Conservation (phyloP, 495 filamentous ascomycete genomes). For the Clohesyomyces aquaticus region DNA sequence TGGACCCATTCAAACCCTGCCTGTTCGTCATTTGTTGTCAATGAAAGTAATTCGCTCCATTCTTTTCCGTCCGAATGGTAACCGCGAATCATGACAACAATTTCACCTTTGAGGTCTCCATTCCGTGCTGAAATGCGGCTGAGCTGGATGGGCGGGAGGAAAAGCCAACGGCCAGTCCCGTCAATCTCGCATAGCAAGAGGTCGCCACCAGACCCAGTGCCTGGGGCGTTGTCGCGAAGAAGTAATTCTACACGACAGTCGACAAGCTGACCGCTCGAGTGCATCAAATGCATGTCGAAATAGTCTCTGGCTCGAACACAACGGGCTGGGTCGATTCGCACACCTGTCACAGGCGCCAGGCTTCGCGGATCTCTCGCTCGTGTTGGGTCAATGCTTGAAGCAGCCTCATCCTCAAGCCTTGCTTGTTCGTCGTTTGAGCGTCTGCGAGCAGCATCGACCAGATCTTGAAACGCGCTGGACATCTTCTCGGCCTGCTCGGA, state of each 20-base stretch:
- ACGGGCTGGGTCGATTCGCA: constrained; percentile 71
- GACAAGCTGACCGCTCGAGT: constrained; percentile 87
- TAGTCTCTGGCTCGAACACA: constrained; percentile 86
- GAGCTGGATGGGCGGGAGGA: constrained; percentile 81
- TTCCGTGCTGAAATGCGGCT: constrained; percentile 75
- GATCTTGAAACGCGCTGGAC: constrained; percentile 63
- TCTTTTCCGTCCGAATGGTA: constrained; percentile 55
- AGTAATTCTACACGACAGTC: constrained; percentile 89
- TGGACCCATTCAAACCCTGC: constrained; percentile 85
- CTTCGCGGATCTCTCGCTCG: constrained; percentile 77
- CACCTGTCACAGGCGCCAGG: constrained; percentile 66
- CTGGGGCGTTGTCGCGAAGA: constrained; percentile 72
- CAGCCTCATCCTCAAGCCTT: constrained; percentile 87
- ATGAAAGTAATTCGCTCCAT: constrained; percentile 82
- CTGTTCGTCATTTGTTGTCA: constrained; percentile 71
- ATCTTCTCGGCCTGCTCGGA: constrained; percentile 62
- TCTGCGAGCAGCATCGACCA: constrained; percentile 75
- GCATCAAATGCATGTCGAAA: constrained; percentile 81
- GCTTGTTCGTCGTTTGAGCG: constrained; percentile 84
- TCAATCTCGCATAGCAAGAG: constrained; percentile 89
- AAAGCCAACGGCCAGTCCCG: constrained; percentile 73
- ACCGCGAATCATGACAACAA: constrained; percentile 85
- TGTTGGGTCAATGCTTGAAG: constrained; percentile 77
- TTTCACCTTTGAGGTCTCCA: constrained; percentile 68
- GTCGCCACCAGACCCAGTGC: constrained; percentile 67